A percentile compares a stretch with the other conserved stretches of the same genome.
phyloP scores from a whole-genome alignment of 441 rosid genomes.

The Flueggea neowawraea region DNA sequence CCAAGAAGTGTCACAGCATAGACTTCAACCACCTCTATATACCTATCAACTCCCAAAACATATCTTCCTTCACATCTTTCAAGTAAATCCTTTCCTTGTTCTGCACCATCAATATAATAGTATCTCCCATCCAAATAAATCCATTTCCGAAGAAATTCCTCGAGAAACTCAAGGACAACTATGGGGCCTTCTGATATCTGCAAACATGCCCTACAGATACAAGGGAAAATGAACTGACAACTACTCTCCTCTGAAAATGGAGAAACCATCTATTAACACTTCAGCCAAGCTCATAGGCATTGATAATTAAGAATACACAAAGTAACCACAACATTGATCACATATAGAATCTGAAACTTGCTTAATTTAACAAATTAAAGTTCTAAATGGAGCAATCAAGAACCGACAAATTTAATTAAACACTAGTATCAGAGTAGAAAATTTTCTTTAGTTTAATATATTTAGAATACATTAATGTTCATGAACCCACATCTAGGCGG shows the following conservation, averaged over 20 bases:
- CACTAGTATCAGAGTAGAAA: too few species aligned
- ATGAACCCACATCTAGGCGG: too few species aligned
- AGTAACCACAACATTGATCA: too few species aligned
- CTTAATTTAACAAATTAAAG: too few species aligned
- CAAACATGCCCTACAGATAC: conserved; percentile 53
- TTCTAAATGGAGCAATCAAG: too few species aligned
- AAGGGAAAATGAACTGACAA: background rate
- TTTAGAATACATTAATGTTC: too few species aligned
- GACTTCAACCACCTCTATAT: conserved; percentile 64
- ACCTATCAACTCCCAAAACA: conserved; percentile 46
- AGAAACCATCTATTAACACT: background rate
- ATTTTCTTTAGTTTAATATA: too few species aligned
- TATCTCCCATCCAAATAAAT: conserved; percentile 41
- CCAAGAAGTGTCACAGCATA: conserved; percentile 63
- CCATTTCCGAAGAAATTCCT: conserved; percentile 77
- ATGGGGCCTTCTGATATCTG: conserved; percentile 60
- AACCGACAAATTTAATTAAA: too few species aligned
- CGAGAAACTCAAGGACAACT: conserved; percentile 60
- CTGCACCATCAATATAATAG: conserved; percentile 30
- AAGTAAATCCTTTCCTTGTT: conserved; percentile 20
- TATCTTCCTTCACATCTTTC: conserved; percentile 32
- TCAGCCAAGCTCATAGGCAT: too few species aligned
- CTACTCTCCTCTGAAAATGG: background rate
- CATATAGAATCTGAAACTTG: too few species aligned
- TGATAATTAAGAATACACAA: too few species aligned